Evolutionary conservation across 2,329 filamentous ascomycete genomes (phyloP).

Genomic region (Colletotrichum limetticola): DNA sequence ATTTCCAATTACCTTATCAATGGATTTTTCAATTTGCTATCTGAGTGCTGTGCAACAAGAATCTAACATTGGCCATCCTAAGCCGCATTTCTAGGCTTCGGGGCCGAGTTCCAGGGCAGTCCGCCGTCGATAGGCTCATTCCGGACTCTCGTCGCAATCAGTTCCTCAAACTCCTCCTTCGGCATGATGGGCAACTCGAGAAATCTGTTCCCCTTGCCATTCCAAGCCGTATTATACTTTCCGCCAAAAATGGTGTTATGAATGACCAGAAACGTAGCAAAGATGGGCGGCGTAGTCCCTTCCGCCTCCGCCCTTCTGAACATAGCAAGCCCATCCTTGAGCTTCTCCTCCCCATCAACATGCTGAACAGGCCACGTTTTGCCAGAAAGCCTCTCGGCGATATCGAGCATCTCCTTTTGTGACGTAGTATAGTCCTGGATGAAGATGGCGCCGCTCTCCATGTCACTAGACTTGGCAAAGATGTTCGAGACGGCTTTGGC

Average conservation of each 20-base stretch:
- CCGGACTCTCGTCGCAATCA: slow-evolving; percentile 3
- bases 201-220: not conserved
- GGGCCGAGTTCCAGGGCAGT: slow-evolving; percentile 12
- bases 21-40: no score
- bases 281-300: not conserved
- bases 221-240: not conserved
- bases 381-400: slow-evolving; percentile 35
- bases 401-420: slow-evolving; percentile 59
- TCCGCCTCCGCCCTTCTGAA: not conserved
- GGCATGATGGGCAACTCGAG: not conserved
- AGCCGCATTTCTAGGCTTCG: not conserved
- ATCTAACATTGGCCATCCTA: not conserved
- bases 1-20: no score
- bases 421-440: slow-evolving; percentile 60
- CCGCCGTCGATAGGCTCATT: slow-evolving; percentile 18
- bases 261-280: slow-evolving; percentile 2
- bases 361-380: not conserved
- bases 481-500: slow-evolving; percentile 58
- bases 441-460: slow-evolving; percentile 63
- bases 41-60: no score
- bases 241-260: slow-evolving; percentile 6
- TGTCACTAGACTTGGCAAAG: slow-evolving; percentile 55
- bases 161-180: not conserved
- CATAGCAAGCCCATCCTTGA: not conserved
- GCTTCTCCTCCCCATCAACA: not conserved